These are phyloP conservation scores for Backusella australiensis DNA, from an alignment of 192 early-diverging fungal genomes.

Conservation along the genomic window DNA sequence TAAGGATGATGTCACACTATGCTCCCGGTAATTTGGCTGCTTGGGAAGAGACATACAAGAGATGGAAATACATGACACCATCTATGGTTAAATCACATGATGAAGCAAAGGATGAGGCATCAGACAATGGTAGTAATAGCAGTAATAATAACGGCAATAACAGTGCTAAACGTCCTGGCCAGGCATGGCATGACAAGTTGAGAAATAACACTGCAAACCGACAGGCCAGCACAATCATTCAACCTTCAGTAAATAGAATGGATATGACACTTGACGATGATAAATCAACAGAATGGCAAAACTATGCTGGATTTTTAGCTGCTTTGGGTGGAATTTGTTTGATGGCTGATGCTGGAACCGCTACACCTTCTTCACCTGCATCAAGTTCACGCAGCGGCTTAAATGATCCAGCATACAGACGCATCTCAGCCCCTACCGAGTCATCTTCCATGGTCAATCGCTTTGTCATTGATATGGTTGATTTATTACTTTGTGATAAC, in stretches of 20 bases:
- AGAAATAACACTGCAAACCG: constrained; percentile 13
- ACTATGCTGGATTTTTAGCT: constrained; percentile 82
- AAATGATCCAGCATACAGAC: constrained; percentile 12
- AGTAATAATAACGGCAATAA: not conserved
- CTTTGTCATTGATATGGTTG: constrained; percentile 74
- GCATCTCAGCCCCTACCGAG: constrained; percentile 16
- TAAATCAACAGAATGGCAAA: constrained; percentile 65
- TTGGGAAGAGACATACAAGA: constrained; percentile 78
- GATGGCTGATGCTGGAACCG: constrained; percentile 21
- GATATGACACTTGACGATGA: constrained; percentile 28
- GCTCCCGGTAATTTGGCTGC: constrained; percentile 77
- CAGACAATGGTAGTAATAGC: constrained; percentile 19
- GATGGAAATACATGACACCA: constrained; percentile 66
- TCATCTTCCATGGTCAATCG: constrained; percentile 55
- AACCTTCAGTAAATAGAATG: not conserved
- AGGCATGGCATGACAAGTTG: constrained; percentile 40
- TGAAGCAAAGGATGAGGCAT: constrained; percentile 30
- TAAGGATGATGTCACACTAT: constrained; percentile 61
- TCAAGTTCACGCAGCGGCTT: not conserved
- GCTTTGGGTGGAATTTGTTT: constrained; percentile 76
- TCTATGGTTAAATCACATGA: constrained; percentile 30
- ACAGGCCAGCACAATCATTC: constrained; percentile 22
- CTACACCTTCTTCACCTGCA: constrained; percentile 13
- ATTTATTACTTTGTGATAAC: constrained; percentile 73
- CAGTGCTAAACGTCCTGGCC: constrained; percentile 16